A percentile compares a stretch with the other conserved stretches of the same genome.
Conservation (phyloP, 169 alveolate species). For the Babesia sp. region DNA sequence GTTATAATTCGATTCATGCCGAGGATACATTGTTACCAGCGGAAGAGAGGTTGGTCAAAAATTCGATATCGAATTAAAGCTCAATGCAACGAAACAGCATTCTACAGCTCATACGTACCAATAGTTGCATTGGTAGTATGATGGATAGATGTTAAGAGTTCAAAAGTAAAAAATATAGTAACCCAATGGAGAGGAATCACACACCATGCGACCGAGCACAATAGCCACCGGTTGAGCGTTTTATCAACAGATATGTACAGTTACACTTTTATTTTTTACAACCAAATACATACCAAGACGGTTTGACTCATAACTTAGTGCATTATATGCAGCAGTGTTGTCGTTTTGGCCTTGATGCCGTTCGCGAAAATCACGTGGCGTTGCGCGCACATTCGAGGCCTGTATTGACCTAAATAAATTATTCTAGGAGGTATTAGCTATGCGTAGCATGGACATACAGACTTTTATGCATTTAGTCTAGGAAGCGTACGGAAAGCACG, state of each 20-base stretch:
- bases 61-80: neutral
- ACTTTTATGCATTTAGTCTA: too few species aligned
- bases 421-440: too few species aligned
- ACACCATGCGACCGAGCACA: slow-evolving; percentile 7
- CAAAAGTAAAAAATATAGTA: neutral
- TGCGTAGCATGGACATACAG: too few species aligned
- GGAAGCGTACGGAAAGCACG: too few species aligned
- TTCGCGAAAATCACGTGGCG: neutral
- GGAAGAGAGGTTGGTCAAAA: neutral
- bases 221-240: neutral
- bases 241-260: neutral
- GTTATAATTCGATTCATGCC: slow-evolving; percentile 33
- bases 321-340: neutral
- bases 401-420: neutral
- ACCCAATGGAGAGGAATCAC: slow-evolving; percentile 7
- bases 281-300: too few species aligned
- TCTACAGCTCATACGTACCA: neutral
- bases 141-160: neutral
- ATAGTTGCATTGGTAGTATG: neutral
- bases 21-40: slow-evolving; percentile 30
- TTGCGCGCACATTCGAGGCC: neutral
- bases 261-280: neutral
- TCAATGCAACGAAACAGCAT: neutral
- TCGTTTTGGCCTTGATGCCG: neutral
- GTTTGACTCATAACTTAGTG: too few species aligned